A percentile compares a stretch with the other conserved stretches of the same genome.
These are phyloP conservation scores for Botrytis paeoniae DNA, from an alignment of 2,329 filamentous ascomycete species.

Conservation along the genomic window DNA sequence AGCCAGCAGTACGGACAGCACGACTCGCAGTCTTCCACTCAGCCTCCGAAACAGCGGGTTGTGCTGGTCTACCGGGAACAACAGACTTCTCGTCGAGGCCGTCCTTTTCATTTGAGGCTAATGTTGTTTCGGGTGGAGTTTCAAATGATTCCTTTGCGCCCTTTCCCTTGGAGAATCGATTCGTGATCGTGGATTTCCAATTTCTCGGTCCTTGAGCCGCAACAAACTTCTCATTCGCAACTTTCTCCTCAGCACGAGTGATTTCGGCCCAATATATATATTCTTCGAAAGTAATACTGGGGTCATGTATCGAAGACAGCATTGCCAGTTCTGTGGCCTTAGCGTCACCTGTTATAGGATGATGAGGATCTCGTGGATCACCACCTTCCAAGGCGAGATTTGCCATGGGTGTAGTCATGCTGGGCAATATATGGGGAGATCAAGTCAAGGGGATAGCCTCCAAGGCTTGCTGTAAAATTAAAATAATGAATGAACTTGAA, in stretches of 20 bases:
- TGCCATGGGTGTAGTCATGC: constrained; percentile 25
- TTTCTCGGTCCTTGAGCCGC: constrained; percentile 8
- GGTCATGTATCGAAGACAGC: constrained; percentile 31
- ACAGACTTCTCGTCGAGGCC: constrained; percentile 6
- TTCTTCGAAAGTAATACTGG: constrained; percentile 38
- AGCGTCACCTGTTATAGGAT: constrained; percentile 17
- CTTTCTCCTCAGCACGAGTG: constrained; percentile 37
- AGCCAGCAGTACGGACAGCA: constrained; percentile 27
- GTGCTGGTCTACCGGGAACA: background rate
- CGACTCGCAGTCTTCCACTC: constrained; percentile 30
- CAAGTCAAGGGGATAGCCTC: background rate
- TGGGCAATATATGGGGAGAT: constrained; percentile 12
- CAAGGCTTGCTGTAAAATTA: background rate
- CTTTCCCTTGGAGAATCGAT: constrained; percentile 4
- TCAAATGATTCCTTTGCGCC: background rate
- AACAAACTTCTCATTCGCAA: constrained; percentile 19
- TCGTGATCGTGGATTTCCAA: background rate
- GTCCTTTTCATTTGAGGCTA: constrained; percentile 2
- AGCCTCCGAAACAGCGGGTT: constrained; percentile 22
- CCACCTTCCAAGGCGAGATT: constrained; percentile 30
- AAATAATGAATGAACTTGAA: background rate
- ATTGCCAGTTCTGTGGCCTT: constrained; percentile 24
- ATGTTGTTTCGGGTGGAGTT: background rate
- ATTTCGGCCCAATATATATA: constrained; percentile 39
- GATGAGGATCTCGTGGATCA: constrained; percentile 29